Evolutionary conservation across 106 monocot species (phyloP), one percentile per base, ranked within the genome.

Genomic region (Posidonia australis): DNA sequence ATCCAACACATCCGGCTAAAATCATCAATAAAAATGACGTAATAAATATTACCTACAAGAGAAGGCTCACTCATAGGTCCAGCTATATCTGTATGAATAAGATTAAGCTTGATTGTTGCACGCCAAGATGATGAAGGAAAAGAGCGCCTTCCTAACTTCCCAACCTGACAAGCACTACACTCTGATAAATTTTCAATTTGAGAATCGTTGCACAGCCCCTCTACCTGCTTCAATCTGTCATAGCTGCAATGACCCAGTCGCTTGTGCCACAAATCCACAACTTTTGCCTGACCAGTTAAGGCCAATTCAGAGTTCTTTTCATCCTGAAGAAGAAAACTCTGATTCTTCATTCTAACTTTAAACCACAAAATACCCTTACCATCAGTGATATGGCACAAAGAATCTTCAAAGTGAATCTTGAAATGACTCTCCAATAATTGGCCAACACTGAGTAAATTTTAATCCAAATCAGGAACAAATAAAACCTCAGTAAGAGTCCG

Each of bases 241-340:
- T 0, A 22, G 23, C 20, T 23, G 2, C 13, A 57, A 26, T 57
- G 57, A 14, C 23, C 56, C 10, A 47, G 21, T 9, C 36, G 5
- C 4, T 44, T 13, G 63, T 76, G 63, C 76, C 68, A 76, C 5
- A 46, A 0, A 53, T 45, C 44, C 1, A 63, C 23, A 56, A n/a
- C n/a, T n/a, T 29, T n/a, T 1, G 0, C 32, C 19, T n/a, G n/a
- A n/a, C n/a, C n/a, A n/a, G n/a, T n/a, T n/a, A n/a, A n/a, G n/a
- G n/a, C n/a, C n/a, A n/a, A n/a, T n/a, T n/a, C n/a, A n/a, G n/a
- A n/a, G n/a, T n/a, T n/a, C n/a, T n/a, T n/a, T n/a, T n/a, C n/a
- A n/a, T n/a, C n/a, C n/a, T n/a, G n/a, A n/a, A n/a, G n/a, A n/a
- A n/a, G n/a, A n/a, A n/a, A n/a, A n/a, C n/a, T n/a, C n/a, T n/a